Evolutionary conservation across 257 asterid species (phyloP).

Genomic region (Rauvolfia tetraphylla): DNA sequence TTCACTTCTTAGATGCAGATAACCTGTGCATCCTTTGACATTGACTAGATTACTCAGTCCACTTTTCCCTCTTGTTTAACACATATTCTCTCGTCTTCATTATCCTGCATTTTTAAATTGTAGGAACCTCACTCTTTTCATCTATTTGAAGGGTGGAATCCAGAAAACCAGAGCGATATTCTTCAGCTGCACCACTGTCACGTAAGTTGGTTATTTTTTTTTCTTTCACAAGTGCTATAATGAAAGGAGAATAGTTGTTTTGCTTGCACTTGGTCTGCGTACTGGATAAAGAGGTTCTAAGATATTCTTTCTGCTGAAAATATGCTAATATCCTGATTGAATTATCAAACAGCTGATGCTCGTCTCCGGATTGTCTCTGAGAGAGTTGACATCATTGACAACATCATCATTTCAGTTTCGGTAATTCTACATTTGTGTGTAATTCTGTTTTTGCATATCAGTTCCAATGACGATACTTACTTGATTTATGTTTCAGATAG

Average conservation of each 20-base stretch:
- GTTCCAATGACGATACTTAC: conserved; percentile 18
- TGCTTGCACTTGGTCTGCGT: neutral
- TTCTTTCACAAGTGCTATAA: neutral
- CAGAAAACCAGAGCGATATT: conserved; percentile 96
- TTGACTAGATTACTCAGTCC: conserved; percentile 1
- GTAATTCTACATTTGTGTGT: conserved; percentile 36
- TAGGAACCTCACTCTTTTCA: conserved; percentile 88
- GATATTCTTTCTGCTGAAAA: conserved; percentile 5
- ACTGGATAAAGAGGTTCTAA: conserved; percentile 4
- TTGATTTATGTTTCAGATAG: conserved; percentile 60
- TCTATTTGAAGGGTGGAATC: conserved; percentile 99
- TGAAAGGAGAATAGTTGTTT: neutral
- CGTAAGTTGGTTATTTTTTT: conserved; percentile 53
- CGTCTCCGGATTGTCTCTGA: conserved; percentile 99
- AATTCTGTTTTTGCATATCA: neutral
- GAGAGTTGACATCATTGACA: conserved; percentile 84
- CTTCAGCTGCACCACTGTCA: conserved; percentile 98
- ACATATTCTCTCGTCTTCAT: conserved; percentile 34
- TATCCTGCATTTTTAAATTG: conserved; percentile 46
- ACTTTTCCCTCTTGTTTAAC: conserved; percentile 9
- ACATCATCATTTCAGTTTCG: conserved; percentile 84
- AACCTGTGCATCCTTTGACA: conserved; percentile 6
- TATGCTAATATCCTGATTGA: conserved; percentile 24
- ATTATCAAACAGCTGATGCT: conserved; percentile 79
- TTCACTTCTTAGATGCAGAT: neutral